Evolutionary conservation across 2,329 filamentous ascomycete genomes (phyloP).

Genomic region (Davidsoniella neocaledoniae): DNA sequence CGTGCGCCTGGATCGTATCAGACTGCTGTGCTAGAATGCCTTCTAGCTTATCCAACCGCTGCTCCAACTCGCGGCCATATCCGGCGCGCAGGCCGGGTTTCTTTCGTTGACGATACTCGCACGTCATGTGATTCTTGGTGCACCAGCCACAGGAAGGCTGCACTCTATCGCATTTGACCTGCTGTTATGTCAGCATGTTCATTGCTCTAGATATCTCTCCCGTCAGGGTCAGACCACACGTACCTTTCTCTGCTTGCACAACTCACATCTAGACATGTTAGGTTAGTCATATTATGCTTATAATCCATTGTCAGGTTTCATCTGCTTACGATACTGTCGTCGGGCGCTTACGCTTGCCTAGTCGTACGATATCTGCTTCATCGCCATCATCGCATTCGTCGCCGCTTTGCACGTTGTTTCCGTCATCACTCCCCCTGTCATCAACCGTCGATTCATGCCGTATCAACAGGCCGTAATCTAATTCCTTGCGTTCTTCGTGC

Average conservation of each 20-base stretch:
- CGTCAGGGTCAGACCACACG: no score
- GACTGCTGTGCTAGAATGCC: slow-evolving; percentile 48
- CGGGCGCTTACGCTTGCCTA: slow-evolving; percentile 42
- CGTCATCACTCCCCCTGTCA: slow-evolving; percentile 32
- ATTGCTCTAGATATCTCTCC: no score
- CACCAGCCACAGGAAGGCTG: slow-evolving; percentile 58
- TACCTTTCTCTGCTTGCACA: slow-evolving; percentile 70
- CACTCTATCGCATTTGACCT: slow-evolving; percentile 61
- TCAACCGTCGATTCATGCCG: no score
- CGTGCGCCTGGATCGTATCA: slow-evolving; percentile 48
- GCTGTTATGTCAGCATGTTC: not conserved
- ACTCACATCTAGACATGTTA: slow-evolving; percentile 42
- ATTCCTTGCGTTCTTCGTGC: not conserved
- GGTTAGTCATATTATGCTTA: not conserved
- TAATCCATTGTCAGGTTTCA: not conserved
- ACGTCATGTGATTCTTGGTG: slow-evolving; percentile 42
- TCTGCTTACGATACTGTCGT: slow-evolving; percentile 41
- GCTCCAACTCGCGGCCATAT: slow-evolving; percentile 57
- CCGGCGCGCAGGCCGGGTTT: slow-evolving; percentile 49
- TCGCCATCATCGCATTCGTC: slow-evolving; percentile 29
- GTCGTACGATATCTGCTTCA: slow-evolving; percentile 25
- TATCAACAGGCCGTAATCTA: no score
- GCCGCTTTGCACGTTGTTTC: slow-evolving; percentile 25
- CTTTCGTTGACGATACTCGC: slow-evolving; percentile 54
- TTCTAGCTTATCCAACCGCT: slow-evolving; percentile 53